Evolutionary conservation across 2,329 filamentous ascomycete genomes (phyloP).

Genomic region (Ophidiomyces ophidiicola): DNA sequence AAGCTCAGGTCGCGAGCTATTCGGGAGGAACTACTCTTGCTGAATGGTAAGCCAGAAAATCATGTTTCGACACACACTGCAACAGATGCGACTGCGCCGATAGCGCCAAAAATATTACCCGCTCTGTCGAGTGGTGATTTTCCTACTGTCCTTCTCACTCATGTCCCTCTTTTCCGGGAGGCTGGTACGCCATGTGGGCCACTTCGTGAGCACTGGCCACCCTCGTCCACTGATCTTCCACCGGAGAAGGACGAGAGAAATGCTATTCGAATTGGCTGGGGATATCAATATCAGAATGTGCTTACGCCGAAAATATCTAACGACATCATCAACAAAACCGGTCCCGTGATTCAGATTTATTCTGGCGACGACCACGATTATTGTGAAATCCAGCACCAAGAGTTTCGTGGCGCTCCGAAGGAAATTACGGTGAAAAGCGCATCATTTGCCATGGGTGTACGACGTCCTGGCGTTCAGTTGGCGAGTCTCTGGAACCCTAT

Average conservation of each 20-base stretch:
- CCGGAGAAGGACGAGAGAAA: constrained; percentile 55
- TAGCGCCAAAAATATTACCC: constrained; percentile 13
- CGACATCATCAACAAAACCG: constrained; percentile 62
- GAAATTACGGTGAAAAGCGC: constrained; percentile 95
- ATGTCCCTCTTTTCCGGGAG: constrained; percentile 76
- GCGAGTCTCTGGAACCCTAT: constrained; percentile 88
- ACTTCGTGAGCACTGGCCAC: constrained; percentile 70
- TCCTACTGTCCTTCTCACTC: constrained; percentile 77
- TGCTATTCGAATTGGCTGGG: constrained; percentile 61
- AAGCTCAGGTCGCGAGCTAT: constrained; percentile 55
- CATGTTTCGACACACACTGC: constrained; percentile 47
- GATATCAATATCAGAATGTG: constrained; percentile 97
- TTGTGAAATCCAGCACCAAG: constrained; percentile 73
- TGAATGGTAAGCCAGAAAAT: constrained; percentile 48
- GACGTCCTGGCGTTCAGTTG: constrained; percentile 74
- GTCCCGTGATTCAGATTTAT: constrained; percentile 66
- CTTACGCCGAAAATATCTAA: constrained; percentile 64
- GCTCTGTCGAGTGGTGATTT: constrained; percentile 42
- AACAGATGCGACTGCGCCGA: constrained; percentile 45
- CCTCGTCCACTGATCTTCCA: constrained; percentile 48
- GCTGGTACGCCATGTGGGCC: constrained; percentile 80
- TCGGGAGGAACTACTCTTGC: constrained; percentile 53
- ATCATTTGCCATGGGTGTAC: constrained; percentile 92
- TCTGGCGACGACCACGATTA: constrained; percentile 98
- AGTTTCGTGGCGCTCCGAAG: constrained; percentile 48